Percentiles rank a stretch among this genome's conserved stretches.
Conservation (phyloP, 371 early-diverging fungal genomes). For the Zychaea mexicana region DNA sequence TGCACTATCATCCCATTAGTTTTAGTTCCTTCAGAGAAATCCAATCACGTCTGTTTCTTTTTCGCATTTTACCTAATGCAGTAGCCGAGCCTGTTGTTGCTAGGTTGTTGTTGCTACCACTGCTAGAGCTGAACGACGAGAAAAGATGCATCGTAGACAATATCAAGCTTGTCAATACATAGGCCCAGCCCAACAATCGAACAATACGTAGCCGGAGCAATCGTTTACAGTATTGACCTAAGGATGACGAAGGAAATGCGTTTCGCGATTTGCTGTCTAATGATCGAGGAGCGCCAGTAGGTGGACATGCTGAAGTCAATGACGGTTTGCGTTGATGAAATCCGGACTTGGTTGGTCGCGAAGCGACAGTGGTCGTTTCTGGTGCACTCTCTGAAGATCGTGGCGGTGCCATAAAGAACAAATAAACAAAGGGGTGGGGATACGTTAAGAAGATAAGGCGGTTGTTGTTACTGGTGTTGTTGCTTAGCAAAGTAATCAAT, state of each 20-base stretch:
- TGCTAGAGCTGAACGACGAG: conserved; percentile 11
- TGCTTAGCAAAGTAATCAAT: no score
- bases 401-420: conserved; percentile 5
- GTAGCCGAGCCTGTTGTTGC: not conserved
- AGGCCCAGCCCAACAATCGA: conserved; percentile 26
- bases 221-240: conserved; percentile 8
- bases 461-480: no score
- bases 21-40: not conserved
- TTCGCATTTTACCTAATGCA: conserved; percentile 9
- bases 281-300: conserved; percentile 12
- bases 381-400: conserved; percentile 4
- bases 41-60: conserved; percentile 1
- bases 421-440: no score
- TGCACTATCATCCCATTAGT: not conserved
- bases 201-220: conserved; percentile 18
- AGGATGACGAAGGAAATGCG: conserved; percentile 8
- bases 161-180: conserved; percentile 26
- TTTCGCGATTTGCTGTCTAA: conserved; percentile 8
- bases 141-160: conserved; percentile 35
- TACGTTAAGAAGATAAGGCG: no score
- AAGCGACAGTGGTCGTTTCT: not conserved
- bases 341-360: not conserved
- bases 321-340: conserved; percentile 41
- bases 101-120: not conserved
- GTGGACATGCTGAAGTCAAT: conserved; percentile 33